These are phyloP conservation scores for Flammula alnicola DNA, from an alignment of 1,284 basidiomycete species.

Conservation along the genomic window DNA sequence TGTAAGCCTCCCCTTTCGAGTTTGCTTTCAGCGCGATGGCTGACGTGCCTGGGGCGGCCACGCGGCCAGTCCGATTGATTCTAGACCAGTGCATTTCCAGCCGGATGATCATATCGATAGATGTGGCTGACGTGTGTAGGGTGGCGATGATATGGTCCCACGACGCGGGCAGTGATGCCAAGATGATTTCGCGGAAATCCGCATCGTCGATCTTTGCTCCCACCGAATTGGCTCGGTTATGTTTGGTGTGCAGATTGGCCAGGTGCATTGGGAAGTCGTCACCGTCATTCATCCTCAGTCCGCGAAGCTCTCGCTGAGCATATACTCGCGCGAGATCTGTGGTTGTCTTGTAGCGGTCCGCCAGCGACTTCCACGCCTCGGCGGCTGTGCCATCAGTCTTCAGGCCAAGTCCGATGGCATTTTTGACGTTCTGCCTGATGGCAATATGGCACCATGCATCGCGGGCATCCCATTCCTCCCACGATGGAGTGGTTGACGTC, in stretches of 20 bases:
- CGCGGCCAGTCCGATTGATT: background rate
- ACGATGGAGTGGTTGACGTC: slow-evolving; percentile 14
- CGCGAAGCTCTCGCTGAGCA: slow-evolving; percentile 13
- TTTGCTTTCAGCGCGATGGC: slow-evolving; percentile 12
- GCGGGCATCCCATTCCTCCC: slow-evolving; percentile 23
- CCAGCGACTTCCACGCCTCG: slow-evolving; percentile 26
- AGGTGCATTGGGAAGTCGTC: slow-evolving; percentile 19
- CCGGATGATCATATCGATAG: slow-evolving; percentile 17
- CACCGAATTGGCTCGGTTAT: slow-evolving; percentile 13
- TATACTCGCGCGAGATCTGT: slow-evolving; percentile 17
- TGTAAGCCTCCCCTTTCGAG: background rate
- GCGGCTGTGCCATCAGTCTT: slow-evolving; percentile 26
- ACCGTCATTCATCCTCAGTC: slow-evolving; percentile 9
- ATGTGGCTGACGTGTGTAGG: slow-evolving; percentile 13
- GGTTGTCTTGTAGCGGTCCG: background rate
- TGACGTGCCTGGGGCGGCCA: background rate
- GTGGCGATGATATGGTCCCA: slow-evolving; percentile 23
- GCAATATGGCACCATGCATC: slow-evolving; percentile 22
- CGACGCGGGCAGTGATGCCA: slow-evolving; percentile 20
- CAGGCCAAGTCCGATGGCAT: slow-evolving; percentile 25
- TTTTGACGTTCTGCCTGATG: slow-evolving; percentile 22
- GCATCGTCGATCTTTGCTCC: slow-evolving; percentile 22
- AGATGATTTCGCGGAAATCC: slow-evolving; percentile 23
- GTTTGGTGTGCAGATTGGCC: slow-evolving; percentile 17
- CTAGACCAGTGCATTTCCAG: slow-evolving; percentile 19